Evolutionary conservation across 768 basidiomycete species (phyloP).

Genomic region (Daedaleopsis nitida): DNA sequence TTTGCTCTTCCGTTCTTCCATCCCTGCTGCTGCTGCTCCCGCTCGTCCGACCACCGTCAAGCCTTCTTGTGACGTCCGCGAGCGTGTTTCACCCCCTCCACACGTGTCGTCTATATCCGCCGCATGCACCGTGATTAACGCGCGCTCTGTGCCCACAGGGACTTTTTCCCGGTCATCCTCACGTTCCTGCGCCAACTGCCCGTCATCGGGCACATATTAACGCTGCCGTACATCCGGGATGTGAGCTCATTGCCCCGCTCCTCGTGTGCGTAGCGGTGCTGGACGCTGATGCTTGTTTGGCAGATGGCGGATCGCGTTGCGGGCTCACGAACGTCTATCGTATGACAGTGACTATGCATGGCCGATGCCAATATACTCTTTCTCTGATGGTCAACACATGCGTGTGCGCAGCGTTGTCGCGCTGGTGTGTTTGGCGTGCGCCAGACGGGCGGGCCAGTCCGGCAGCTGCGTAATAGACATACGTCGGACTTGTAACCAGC

Average conservation of each 20-base stretch:
- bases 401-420: background rate
- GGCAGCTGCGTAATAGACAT: no score
- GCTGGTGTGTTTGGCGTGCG: background rate
- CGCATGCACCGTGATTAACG: background rate
- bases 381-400: background rate
- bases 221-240: constrained; percentile 82
- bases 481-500: no score
- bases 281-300: background rate
- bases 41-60: no score
- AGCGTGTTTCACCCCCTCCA: no score
- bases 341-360: constrained; percentile 19
- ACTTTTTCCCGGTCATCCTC: constrained; percentile 98
- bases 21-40: background rate
- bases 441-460: background rate
- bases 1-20: background rate
- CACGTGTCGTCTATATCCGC: background rate
- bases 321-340: constrained; percentile 38
- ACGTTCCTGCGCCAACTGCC: constrained; percentile 96
- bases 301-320: constrained; percentile 39
- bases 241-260: constrained; percentile 46
- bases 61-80: no score
- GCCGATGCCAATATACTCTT: background rate
- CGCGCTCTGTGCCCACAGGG: constrained; percentile 49
- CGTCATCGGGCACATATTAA: constrained; percentile 83
- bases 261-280: background rate